Evolutionary conservation across 2,329 filamentous ascomycete species (phyloP).

Genomic region (Dendrostoma leiphaemia): DNA sequence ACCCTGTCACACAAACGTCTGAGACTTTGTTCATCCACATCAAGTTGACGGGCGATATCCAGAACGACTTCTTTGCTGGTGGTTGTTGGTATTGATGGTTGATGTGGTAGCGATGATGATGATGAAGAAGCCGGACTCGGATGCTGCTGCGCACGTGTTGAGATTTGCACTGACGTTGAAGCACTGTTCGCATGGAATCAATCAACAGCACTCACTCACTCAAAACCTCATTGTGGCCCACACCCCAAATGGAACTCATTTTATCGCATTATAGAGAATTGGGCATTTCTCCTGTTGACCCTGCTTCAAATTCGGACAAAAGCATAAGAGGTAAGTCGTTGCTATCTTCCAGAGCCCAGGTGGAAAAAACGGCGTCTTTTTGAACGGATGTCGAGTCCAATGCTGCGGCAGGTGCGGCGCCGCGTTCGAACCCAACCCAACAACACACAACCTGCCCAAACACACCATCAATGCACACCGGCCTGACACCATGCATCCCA

Average conservation of each 20-base stretch:
- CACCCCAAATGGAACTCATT: too few species aligned
- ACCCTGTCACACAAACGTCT: background rate
- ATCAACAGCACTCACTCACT: too few species aligned
- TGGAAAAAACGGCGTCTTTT: too few species aligned
- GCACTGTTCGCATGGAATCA: too few species aligned
- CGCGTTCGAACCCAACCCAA: conserved; percentile 4
- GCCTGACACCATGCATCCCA: background rate
- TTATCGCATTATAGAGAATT: too few species aligned
- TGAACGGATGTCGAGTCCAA: background rate
- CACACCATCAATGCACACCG: background rate
- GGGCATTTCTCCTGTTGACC: too few species aligned
- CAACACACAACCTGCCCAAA: background rate
- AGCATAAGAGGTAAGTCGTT: too few species aligned
- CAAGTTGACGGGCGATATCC: background rate
- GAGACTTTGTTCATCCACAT: background rate
- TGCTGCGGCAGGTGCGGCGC: background rate
- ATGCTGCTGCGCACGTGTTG: background rate
- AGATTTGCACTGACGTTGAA: background rate
- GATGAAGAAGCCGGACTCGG: too few species aligned
- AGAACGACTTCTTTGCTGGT: background rate
- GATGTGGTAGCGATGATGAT: background rate
- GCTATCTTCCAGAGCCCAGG: too few species aligned
- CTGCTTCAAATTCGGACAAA: too few species aligned
- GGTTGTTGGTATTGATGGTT: background rate
- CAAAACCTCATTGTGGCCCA: too few species aligned